Base-by-base conservation (phyloP, 345 rosid species). In the Raphanus raphanistrum region DNA sequence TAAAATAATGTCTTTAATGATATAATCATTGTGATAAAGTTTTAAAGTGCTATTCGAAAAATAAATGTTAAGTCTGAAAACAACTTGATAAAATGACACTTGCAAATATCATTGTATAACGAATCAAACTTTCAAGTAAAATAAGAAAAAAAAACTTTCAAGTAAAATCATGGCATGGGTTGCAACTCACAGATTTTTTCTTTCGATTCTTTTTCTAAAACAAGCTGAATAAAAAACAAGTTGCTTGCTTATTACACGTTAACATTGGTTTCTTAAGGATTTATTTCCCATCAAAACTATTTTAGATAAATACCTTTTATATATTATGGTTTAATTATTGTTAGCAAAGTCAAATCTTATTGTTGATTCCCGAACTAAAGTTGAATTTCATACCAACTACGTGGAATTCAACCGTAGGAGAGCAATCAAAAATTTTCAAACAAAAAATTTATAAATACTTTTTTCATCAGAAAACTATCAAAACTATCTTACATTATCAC, bases 211-310 rank as follows among this genome's bases (percentile, higher is more conserved):
- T 35, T 2, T 35, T 58, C 3, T 26, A 26, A 5, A 58, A 43
- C 67, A 55, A 68, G 62, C 43, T 68, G 68, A 68, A 29, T 5
- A 12, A 17, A 43, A 60, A 50, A 2, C 54, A 76, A 69, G 57
- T 64, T 71, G 71, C 48, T 76, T 54, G 17, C 36, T 8, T 13
- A 48, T 4, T n/a, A 48, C 55, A 48, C 17, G 55, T 48, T 48
- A 48, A 2, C 16, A 13, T 1, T 48, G 2, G 55, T 48, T 48
- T 48, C 55, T 48, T 17, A 33, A 15, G 7, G 67, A 8, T 63
- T 33, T 63, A 33, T 65, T 75, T 75, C 32, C 28, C 48, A 67
- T 68, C 62, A 43, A 3, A 66, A 57, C 60, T 60, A 52, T 15
- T 60, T 17, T 21, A 43, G 15, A 67, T 59, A 21, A 4, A 9